Evolutionary conservation across 257 asterid species (phyloP), one percentile per base, ranked within the genome.

Genomic region (Capsicum rhomboideum): DNA sequence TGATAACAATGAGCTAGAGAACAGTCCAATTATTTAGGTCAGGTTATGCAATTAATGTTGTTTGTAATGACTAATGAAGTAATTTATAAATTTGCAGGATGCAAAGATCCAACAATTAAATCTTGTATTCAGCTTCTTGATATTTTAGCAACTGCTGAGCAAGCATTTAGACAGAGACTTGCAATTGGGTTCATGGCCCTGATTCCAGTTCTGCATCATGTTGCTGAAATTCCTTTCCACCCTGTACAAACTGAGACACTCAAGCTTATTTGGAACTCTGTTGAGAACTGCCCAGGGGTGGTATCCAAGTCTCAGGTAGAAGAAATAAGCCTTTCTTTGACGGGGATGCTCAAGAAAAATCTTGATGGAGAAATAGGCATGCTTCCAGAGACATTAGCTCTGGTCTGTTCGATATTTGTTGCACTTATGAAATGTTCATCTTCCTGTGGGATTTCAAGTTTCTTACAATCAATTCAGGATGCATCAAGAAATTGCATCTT

Each of bases 121-220:
- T 91, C 98, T 86, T 91, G 98, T 83, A 86, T 96, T 88, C 94
- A 79, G 94, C 90, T 96, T 88, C 98, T 96, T 85, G 93, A 93
- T 89, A 88, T 92, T 82, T 86, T 96, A 85, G 94, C 98, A 86
- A 86, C 87, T 79, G 93, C 92, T 68, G 97, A 89, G 83, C 87
- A 89, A 86, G 87, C 93, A 83, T 96, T 96, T 86, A 85, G 87
- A 83, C 97, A 90, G 77, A 90, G 99, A 85, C 94, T 93, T 82
- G 95, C 96, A 6, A 83, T 93, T 88, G 99, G 98, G 49, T 94
- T 96, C 90, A 87, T 97, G 81, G 90, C 98, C 16, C 91, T 96
- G 80, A 86, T 96, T 85, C 91, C 94, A 23, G 90, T 90, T 89
- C 93, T 96, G 84, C 96, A 82, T 29, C 87, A 93, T 87, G 98